These are phyloP conservation scores for Ogataea angusta DNA, from an alignment of 805 yeast genomes.

Conservation along the genomic window DNA sequence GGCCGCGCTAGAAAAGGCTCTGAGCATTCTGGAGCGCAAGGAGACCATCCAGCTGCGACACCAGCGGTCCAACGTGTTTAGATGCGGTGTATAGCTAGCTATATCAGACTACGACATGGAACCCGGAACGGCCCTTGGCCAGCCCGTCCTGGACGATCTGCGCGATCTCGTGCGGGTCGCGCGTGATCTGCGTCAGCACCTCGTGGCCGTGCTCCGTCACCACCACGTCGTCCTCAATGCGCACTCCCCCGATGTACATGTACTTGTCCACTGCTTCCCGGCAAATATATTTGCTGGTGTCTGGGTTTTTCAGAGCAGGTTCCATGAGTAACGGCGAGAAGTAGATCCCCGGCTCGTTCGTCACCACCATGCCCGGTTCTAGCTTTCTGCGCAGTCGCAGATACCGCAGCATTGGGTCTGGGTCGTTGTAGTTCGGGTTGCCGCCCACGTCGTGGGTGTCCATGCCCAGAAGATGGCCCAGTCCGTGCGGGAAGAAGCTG, in stretches of 20 bases:
- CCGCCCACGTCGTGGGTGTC: constrained; percentile 98
- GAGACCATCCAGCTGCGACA: constrained; percentile 86
- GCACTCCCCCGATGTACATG: constrained; percentile 92
- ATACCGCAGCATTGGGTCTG: constrained; percentile 70
- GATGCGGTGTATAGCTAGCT: constrained; percentile 54
- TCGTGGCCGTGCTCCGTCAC: constrained; percentile 77
- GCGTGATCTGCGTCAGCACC: constrained; percentile 77
- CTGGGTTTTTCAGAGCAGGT: constrained; percentile 51
- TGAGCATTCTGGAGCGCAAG: constrained; percentile 76
- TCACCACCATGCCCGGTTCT: constrained; percentile 76
- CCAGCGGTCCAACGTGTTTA: constrained; percentile 77
- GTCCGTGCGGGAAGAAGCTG: constrained; percentile 90
- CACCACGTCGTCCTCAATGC: constrained; percentile 90
- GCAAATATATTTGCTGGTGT: constrained; percentile 57
- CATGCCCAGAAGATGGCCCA: constrained; percentile 91
- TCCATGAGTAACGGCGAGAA: constrained; percentile 81
- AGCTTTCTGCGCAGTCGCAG: constrained; percentile 77
- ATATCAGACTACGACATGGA: constrained; percentile 45
- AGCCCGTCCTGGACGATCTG: constrained; percentile 71
- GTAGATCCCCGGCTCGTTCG: constrained; percentile 94
- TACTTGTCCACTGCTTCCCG: constrained; percentile 67
- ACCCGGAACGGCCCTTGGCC: constrained; percentile 55
- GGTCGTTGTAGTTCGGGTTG: constrained; percentile 76
- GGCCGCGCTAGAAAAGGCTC: constrained; percentile 77
- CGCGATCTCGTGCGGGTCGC: constrained; percentile 80